phyloP scores from a whole-genome alignment of 2,329 filamentous ascomycete genomes.

The Trematosphaeria pertusa region DNA sequence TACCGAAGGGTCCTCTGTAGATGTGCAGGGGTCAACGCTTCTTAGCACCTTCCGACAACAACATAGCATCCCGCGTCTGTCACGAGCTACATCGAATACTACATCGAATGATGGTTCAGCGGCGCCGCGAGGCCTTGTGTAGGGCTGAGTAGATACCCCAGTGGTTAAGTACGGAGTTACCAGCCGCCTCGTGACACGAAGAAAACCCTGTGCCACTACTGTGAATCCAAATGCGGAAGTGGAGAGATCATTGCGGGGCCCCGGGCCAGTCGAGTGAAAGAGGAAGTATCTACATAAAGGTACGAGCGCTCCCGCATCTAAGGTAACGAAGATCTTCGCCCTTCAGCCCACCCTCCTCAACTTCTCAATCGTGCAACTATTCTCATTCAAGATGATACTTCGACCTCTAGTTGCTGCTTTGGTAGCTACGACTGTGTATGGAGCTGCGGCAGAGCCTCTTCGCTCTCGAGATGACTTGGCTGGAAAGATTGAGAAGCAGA shows the following conservation, averaged over 20 bases:
- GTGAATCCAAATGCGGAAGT: slow-evolving; percentile 2
- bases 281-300: not conserved
- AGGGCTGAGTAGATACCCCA: slow-evolving; percentile 10
- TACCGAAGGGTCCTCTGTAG: slow-evolving; percentile 4
- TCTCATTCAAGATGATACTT: slow-evolving; percentile 15
- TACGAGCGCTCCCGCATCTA: not conserved
- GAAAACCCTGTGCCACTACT: slow-evolving; percentile 6
- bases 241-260: slow-evolving; percentile 1
- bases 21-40: slow-evolving; percentile 2
- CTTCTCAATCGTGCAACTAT: too few species aligned
- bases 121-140: slow-evolving; percentile 6
- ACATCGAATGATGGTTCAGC: not conserved
- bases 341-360: not conserved
- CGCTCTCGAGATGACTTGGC: slow-evolving; percentile 6
- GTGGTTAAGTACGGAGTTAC: slow-evolving; percentile 8
- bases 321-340: not conserved
- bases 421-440: slow-evolving; percentile 12
- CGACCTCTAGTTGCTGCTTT: slow-evolving; percentile 11
- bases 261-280: not conserved
- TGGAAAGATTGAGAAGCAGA: slow-evolving; percentile 52
- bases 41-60: slow-evolving; percentile 18
- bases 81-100: slow-evolving; percentile 4
- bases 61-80: slow-evolving; percentile 3
- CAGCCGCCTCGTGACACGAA: slow-evolving; percentile 11
- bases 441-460: slow-evolving; percentile 5